Evolutionary conservation across 2,329 filamentous ascomycete species (phyloP), one percentile per base, ranked within the genome.

Genomic region (Fusarium protoensiforme): DNA sequence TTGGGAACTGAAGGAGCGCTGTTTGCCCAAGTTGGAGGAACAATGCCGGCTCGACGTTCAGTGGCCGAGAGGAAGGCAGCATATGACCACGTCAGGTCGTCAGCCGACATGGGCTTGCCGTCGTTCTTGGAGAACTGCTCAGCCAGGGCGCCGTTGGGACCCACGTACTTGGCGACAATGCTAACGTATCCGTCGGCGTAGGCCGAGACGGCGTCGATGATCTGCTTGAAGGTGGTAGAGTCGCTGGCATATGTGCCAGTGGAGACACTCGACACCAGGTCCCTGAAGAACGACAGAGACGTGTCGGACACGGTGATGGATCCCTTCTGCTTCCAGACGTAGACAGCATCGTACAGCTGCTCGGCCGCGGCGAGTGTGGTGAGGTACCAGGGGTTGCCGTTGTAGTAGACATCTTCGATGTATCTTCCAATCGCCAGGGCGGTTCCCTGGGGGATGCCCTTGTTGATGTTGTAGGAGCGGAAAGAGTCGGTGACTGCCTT

Each of bases 321-420:
- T 1, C 90, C 91, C 29, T 86, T 81, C 38, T 85, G 82, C 70
- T 92, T 86, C 92, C 93, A 96, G 58, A 92, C 90, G 73, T 92
- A 91, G 2, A 95, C 78, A 1, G 94, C 92, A 75, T 93, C 91
- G 80, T 95, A 96, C 4, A 97, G 87, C 78, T 93, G 92, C 81
- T 96, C 94, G 4, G 93, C 94, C 0, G 93, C 93, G 2, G 93
- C 93, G 33, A 94, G 86, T 1, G 92, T 96, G 75, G 88, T 88
- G 14, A 96, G 86, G 76, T 94, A 93, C 94, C 94, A 96, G 2
- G 94, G 94, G 80, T 96, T 95, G 1, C 93, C 93, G 68, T 90
- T 90, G 81, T 92, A 92, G 82, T 96, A 96, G 5, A 86, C 82
- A 75, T 97, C 93, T 80, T 94, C 92, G 0, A 90, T 82, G 78